phyloP scores from a whole-genome alignment of 805 yeast genomes.

The Candida chilensis region DNA sequence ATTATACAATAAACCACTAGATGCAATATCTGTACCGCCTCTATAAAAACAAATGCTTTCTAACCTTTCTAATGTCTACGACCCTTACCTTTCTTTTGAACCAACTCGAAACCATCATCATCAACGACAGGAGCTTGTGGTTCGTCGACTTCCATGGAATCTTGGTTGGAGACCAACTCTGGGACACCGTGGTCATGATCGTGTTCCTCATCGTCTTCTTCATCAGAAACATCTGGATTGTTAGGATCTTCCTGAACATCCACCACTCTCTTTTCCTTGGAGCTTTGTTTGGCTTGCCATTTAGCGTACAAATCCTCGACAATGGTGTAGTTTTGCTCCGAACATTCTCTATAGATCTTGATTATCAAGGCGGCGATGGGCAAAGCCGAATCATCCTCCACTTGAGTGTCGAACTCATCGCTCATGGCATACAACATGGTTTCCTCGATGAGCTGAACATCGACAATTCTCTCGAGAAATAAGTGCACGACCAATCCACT shows the following conservation, averaged over 20 bases:
- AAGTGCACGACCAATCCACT: constrained; percentile 74
- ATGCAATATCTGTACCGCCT: constrained; percentile 1
- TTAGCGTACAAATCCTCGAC: constrained; percentile 52
- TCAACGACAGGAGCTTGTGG: constrained; percentile 64
- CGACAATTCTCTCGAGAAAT: constrained; percentile 58
- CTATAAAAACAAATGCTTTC: constrained; percentile 2
- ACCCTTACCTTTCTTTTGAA: constrained; percentile 53
- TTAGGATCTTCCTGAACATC: constrained; percentile 50
- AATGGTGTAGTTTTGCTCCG: constrained; percentile 35
- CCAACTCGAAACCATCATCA: constrained; percentile 92
- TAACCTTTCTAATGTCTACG: constrained; percentile 23
- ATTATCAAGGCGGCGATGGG: constrained; percentile 62
- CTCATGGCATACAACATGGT: constrained; percentile 82
- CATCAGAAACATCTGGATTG: constrained; percentile 47
- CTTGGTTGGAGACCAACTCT: constrained; percentile 7
- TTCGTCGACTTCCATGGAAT: constrained; percentile 21
- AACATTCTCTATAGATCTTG: constrained; percentile 58
- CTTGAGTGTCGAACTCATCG: constrained; percentile 85
- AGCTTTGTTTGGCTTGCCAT: constrained; percentile 48
- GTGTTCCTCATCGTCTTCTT: constrained; percentile 35
- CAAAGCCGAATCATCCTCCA: constrained; percentile 85
- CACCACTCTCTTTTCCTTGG: constrained; percentile 23
- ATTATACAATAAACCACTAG: constrained; percentile 2
- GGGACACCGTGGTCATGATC: constrained; percentile 18
- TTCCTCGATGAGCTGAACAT: constrained; percentile 74